These are phyloP conservation scores for Amoeboaphelidium protococcarum DNA, from an alignment of 371 early-diverging fungal genomes.

Conservation along the genomic window DNA sequence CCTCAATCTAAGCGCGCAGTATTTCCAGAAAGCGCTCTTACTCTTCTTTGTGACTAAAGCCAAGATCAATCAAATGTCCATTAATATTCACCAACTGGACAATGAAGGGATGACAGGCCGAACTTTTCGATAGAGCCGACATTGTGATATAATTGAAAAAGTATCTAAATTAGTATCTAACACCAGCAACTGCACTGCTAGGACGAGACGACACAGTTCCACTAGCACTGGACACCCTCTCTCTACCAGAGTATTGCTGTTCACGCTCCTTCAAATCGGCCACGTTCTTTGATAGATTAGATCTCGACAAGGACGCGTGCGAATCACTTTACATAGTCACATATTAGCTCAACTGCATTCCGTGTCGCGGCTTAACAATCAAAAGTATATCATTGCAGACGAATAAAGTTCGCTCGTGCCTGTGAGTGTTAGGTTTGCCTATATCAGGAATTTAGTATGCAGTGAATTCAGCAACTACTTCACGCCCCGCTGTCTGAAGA, in stretches of 20 bases:
- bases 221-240: not conserved
- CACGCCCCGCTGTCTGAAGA: not conserved
- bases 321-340: too few species aligned
- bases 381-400: conserved; percentile 9
- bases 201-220: not conserved
- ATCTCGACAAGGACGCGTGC: too few species aligned
- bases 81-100: not conserved
- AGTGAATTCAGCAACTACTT: not conserved
- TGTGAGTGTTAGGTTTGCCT: not conserved
- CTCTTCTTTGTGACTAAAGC: not conserved
- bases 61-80: not conserved
- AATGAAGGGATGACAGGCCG: not conserved
- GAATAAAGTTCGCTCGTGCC: conserved; percentile 1
- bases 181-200: not conserved
- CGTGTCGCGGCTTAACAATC: conserved; percentile 1
- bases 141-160: not conserved
- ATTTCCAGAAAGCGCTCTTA: not conserved
- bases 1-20: not conserved
- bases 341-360: too few species aligned
- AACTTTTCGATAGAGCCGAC: not conserved
- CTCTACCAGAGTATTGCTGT: not conserved
- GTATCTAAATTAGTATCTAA: not conserved
- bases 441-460: not conserved
- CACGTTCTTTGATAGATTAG: too few species aligned
- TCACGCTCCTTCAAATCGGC: too few species aligned